These are phyloP conservation scores for Terfezia boudieri DNA, from an alignment of 495 filamentous ascomycete genomes.

Conservation along the genomic window DNA sequence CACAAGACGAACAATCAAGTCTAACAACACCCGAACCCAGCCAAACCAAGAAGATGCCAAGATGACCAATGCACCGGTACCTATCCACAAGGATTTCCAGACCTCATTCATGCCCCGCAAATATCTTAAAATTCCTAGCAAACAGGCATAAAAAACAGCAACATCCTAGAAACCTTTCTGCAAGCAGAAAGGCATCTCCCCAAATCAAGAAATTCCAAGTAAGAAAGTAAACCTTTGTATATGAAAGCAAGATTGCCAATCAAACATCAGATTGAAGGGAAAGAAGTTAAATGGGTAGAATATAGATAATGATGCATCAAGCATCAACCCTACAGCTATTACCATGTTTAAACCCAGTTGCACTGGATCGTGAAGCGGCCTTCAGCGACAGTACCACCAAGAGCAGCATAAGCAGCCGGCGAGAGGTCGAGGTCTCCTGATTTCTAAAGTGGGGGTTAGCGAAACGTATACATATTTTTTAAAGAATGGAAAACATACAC, in stretches of 20 bases:
- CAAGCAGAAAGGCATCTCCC: not conserved
- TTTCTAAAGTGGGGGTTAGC: not conserved
- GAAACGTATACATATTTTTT: not conserved
- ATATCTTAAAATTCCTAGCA: no score
- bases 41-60: not conserved
- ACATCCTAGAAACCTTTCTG: not conserved
- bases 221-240: no score
- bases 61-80: not conserved
- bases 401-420: not conserved
- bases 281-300: no score
- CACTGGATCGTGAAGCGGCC: conserved; percentile 2
- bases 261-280: no score
- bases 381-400: not conserved
- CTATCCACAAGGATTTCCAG: not conserved
- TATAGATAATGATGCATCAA: not conserved
- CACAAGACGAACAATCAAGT: not conserved
- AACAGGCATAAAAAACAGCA: not conserved
- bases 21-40: conserved; percentile 1
- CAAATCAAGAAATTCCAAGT: no score
- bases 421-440: conserved; percentile 3
- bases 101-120: no score
- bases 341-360: not conserved
- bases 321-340: not conserved
- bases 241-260: no score
- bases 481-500: conserved; percentile 7